Evolutionary conservation across 345 rosid species (phyloP), one percentile per base, ranked within the genome.

Genomic region (Eucalyptus sp.): DNA sequence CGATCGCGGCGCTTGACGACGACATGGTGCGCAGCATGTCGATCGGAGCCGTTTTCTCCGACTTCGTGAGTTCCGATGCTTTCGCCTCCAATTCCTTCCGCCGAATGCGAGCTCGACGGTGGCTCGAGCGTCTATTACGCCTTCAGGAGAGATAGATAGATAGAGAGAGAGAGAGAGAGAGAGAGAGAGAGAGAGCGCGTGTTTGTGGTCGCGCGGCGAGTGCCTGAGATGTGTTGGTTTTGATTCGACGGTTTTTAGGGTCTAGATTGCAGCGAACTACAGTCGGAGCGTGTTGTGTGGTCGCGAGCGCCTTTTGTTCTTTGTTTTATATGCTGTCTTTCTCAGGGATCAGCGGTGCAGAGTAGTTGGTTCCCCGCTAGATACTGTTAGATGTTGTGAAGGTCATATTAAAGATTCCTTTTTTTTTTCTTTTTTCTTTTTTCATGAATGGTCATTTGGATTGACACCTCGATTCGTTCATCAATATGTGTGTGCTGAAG

Each of bases 1-100:
- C 97, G 89, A 91, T 97, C 60, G 89, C 94, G 33, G 96, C 94
- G 93, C 94, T 97, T 29, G 95, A 98, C 84, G 99, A 95, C 88
- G 95, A 93, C 49, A 93, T 88, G 2, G 93, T 98, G 50, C 94
- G 96, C 71, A 94, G 97, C 91, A 98, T 98, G 99, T 90, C 99
- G 52, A 93, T 98, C 66, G 99, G 97, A 46, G 99, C 99, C 33
- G 95, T 97, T 89, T 98, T 98, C 98, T 94, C 98, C 8, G 99
- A 97, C 92, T 97, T 95, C 52, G 99, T 97, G 94, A 92, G 95
- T 79, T 27, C 24, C 54, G 11, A 13, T 49, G 7, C 64, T 49
- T 31, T 85, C 29, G 56, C 50, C 86, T 46, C 52, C 46, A 33
- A 85, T 46, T 85, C 29, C 87, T 85, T 85, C 56, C 41, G 33